Percentiles rank a stretch among this genome's conserved stretches.
phyloP scores from a whole-genome alignment of 441 rosid species.

The Gossypium davidsonii region DNA sequence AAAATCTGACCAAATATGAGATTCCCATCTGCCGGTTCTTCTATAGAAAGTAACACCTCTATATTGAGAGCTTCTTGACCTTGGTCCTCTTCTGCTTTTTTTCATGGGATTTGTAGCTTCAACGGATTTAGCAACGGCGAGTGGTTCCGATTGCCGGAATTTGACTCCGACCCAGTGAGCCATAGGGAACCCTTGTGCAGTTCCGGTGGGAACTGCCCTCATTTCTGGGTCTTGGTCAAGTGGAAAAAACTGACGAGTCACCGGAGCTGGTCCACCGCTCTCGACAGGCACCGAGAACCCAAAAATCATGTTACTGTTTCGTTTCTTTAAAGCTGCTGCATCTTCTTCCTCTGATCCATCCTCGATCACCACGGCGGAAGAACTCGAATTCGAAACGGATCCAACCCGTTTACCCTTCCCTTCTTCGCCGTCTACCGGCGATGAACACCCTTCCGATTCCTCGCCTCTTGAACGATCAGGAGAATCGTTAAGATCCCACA shows the following conservation, averaged over 20 bases:
- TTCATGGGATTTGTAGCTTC: slow-evolving; percentile 68
- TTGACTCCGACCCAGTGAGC: slow-evolving; percentile 78
- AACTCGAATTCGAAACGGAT: slow-evolving; percentile 80
- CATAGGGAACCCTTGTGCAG: slow-evolving; percentile 38
- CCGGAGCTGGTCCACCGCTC: slow-evolving; percentile 27
- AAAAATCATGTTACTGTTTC: slow-evolving; percentile 40
- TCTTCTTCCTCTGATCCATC: slow-evolving; percentile 81
- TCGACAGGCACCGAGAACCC: slow-evolving; percentile 40
- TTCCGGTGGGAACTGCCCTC: slow-evolving; percentile 18
- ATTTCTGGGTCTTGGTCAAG: slow-evolving; percentile 40
- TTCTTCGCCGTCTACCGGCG: slow-evolving; percentile 39
- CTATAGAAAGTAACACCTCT: slow-evolving; percentile 95
- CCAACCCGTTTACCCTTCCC: slow-evolving; percentile 80
- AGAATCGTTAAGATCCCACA: slow-evolving; percentile 94
- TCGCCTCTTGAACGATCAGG: slow-evolving; percentile 50
- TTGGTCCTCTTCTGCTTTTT: slow-evolving; percentile 89
- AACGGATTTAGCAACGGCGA: slow-evolving; percentile 28
- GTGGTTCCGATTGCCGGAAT: slow-evolving; percentile 72
- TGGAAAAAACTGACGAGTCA: slow-evolving; percentile 68
- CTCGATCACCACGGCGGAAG: slow-evolving; percentile 68
- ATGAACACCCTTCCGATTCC: slow-evolving; percentile 68
- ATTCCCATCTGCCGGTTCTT: slow-evolving; percentile 95
- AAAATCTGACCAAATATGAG: slow-evolving; percentile 71
- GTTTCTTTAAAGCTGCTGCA: slow-evolving; percentile 27
- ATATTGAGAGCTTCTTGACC: slow-evolving; percentile 93